Base-by-base conservation (phyloP, 2,329 filamentous ascomycete genomes). In the Aspergillus jensenii region DNA sequence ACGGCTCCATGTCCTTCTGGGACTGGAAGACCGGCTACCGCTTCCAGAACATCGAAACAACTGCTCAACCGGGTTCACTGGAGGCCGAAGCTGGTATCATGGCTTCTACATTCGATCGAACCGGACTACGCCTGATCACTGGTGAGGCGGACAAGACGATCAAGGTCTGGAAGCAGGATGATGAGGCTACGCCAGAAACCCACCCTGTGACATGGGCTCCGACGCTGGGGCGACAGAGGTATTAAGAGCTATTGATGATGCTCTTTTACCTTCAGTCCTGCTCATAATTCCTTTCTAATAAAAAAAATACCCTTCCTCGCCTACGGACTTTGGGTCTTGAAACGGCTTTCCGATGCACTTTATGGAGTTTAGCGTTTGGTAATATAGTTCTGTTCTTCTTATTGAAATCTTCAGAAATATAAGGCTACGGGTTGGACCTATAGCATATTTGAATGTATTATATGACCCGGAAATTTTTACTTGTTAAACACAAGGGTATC, bases 111-210 rank as follows among this genome's bases (percentile, higher is more conserved):
- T 99, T 96, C 71, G 95, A 99, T 70, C 85, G 84, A 59, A 96
- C 93, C 0, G 95, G 95, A 0, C 71, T 97, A 69, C 85, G 95
- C 65, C 80, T 99, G 66, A 96, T 99, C 62, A 93, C 90, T 19
- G 96, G 96, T 46, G 95, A 99, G 77, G 91, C 92, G 6, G 95
- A 99, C 74, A 99, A 99, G 83, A 96, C 93, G 0, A 96, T 97
- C 74, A 98, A 99, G 84, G 86, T 99, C 58, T 99, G 95, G 95
- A 96, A 93, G 75, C 90, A 89, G 65, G 95, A 99, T 73, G 91
- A 96, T 47, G 85, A 89, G 53, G 95, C 95, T 17, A 97, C 93
- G 0, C 89, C 90, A 39, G 91, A 98, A 74, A 90, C 90, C 2
- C 92, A 98, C 76, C 95, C 95, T 2, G 76, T 99, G 44, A 88